Evolutionary conservation across 2,329 filamentous ascomycete genomes (phyloP), one percentile per base, ranked within the genome.

Genomic region (Penicillium sp.): DNA sequence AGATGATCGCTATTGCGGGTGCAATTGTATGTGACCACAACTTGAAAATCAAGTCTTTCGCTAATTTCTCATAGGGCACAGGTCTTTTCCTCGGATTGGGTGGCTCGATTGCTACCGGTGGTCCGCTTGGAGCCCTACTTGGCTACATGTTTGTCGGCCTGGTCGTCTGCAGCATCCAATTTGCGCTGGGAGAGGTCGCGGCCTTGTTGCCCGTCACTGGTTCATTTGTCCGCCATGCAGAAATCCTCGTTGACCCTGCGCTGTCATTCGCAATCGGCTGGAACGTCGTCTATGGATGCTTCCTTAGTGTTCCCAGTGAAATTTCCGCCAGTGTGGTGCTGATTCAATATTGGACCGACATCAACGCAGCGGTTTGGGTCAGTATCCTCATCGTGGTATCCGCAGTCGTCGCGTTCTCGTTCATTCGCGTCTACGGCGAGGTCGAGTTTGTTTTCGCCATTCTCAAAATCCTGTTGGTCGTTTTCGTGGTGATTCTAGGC

Each of bases 261-360:
- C 63, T 79, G 39, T 76, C 76, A 4, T 78, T 78, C 63, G 78
- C 78, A 14, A 67, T 78, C 6, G 77, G 77, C 18, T 79, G 75
- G 75, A 77, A 78, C 53, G 67, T 82, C 78, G 64, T 73, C 45
- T 60, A 84, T 53, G 81, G 81, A 43, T 83, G 81, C 58, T 65
- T 79, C 45, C 67, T 84, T 59, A 78, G 78, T 42, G 79, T 85
- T 21, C 81, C 81, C 4, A 75, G 79, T 50, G 85, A 88, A 67
- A 85, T 88, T 54, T 81, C 82, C 0, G 85, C 85, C 10, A 82
- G 84, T 16, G 81, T 82, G 41, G 82, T 87, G 2, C 72, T 88
- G 21, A 84, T 88, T 55, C 74, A 84, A 60, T 87, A 81, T 63
- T 88, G 85, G 85, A 67, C 70, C 3, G 76, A 76, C 59, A 64